Evolutionary conservation across 2,329 filamentous ascomycete genomes (phyloP).

Genomic region (Orbilia oligospora): DNA sequence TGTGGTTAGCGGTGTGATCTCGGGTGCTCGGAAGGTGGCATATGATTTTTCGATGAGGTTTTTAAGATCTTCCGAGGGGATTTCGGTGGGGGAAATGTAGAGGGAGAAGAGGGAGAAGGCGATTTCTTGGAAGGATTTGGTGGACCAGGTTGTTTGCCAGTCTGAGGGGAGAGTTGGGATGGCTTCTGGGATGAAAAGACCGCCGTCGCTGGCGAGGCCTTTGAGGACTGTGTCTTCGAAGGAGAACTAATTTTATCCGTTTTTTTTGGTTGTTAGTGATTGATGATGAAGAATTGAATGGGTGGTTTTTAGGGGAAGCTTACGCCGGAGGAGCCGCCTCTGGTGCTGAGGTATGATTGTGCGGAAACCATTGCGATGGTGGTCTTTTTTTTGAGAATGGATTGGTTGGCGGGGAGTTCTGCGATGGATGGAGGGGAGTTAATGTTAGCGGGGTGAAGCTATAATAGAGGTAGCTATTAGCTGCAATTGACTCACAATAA

Average conservation of each 20-base stretch:
- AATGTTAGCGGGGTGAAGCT: constrained; percentile 11
- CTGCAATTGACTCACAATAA: neutral
- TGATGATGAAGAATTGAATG: neutral
- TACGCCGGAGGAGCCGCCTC: constrained; percentile 76
- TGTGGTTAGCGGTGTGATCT: constrained; percentile 84
- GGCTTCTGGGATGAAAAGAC: constrained; percentile 88
- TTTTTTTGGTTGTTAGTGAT: constrained; percentile 18
- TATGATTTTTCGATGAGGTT: constrained; percentile 88
- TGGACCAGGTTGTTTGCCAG: constrained; percentile 80
- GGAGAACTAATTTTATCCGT: constrained; percentile 79
- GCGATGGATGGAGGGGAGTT: constrained; percentile 14
- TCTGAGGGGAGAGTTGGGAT: constrained; percentile 77
- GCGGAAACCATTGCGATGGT: constrained; percentile 40
- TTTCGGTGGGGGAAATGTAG: constrained; percentile 87
- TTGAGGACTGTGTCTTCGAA: constrained; percentile 94
- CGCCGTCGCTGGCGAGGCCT: constrained; percentile 86
- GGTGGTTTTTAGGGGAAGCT: constrained; percentile 63
- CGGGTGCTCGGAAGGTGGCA: constrained; percentile 84
- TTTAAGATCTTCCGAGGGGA: constrained; percentile 83
- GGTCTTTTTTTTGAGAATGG: neutral
- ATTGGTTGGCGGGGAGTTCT: neutral
- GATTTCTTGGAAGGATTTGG: constrained; percentile 83
- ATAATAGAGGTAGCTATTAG: too few species aligned
- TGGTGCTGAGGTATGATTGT: constrained; percentile 75
- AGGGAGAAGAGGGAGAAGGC: constrained; percentile 88